These are phyloP conservation scores for Tubosaeta brunneosetosa DNA, from an alignment of 768 basidiomycete species.

Conservation along the genomic window DNA sequence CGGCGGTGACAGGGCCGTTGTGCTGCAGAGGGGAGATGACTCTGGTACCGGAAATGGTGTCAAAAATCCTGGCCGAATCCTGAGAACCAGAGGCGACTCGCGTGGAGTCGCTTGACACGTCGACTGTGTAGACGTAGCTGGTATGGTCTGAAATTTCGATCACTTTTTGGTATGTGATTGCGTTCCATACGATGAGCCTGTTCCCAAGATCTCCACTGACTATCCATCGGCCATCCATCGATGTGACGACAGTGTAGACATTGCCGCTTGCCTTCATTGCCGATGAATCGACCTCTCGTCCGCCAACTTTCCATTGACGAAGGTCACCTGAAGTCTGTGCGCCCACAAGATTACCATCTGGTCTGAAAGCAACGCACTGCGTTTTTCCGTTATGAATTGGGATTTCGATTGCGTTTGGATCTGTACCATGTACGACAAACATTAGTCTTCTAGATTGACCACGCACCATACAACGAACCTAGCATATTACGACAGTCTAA, in stretches of 20 bases:
- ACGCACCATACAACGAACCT: too few species aligned
- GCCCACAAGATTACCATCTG: not conserved
- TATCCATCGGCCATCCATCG: constrained; percentile 1
- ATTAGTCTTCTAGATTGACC: too few species aligned
- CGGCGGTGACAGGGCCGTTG: not conserved
- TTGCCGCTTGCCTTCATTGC: not conserved
- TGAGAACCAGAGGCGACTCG: not conserved
- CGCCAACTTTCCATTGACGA: not conserved
- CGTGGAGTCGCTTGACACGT: not conserved
- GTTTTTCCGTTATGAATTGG: too few species aligned
- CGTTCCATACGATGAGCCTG: not conserved
- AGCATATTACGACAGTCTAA: too few species aligned
- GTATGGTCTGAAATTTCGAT: not conserved
- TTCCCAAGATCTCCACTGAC: not conserved
- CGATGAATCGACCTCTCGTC: not conserved
- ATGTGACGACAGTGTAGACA: not conserved
- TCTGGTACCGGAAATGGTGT: not conserved
- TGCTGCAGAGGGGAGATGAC: not conserved
- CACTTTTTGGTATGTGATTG: not conserved
- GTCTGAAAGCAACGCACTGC: too few species aligned
- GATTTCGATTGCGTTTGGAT: too few species aligned
- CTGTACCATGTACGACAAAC: too few species aligned
- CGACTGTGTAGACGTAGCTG: not conserved
- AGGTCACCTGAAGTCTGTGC: not conserved
- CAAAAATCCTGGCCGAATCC: not conserved